Conservation (phyloP, 75 land plant genomes). For the Gnetum montanum region DNA sequence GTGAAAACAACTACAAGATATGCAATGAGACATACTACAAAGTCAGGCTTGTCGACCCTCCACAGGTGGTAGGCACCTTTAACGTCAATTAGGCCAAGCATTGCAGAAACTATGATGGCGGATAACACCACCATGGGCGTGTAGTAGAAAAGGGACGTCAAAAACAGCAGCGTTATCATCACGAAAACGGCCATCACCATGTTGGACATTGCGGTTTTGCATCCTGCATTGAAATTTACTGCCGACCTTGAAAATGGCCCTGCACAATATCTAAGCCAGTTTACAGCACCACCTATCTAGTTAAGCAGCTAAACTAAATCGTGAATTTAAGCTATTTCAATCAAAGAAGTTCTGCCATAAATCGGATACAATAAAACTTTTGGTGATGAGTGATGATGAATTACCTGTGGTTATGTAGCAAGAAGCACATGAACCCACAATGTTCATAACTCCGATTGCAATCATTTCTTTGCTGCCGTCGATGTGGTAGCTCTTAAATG, state of each 20-base stretch:
- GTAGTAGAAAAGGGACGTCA: constrained; percentile 35
- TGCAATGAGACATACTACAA: constrained; percentile 29
- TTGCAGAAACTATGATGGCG: constrained; percentile 24
- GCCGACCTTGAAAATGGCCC: constrained; percentile 42
- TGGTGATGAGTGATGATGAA: not conserved
- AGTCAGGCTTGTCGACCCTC: constrained; percentile 42
- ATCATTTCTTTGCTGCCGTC: constrained; percentile 47
- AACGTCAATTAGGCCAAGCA: constrained; percentile 24
- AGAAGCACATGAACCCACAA: constrained; percentile 31
- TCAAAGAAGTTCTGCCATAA: too few relatives aligned
- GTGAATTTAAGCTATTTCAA: too few relatives aligned
- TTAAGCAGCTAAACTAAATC: too few relatives aligned
- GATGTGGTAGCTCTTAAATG: constrained; percentile 30
- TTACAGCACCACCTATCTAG: too few relatives aligned
- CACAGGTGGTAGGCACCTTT: constrained; percentile 23
- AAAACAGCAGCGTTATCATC: constrained; percentile 17
- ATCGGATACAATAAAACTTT: too few relatives aligned
- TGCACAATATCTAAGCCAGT: constrained; percentile 10
- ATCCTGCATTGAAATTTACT: constrained; percentile 32
- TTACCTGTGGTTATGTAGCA: constrained; percentile 37
- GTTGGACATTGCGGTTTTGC: constrained; percentile 26
- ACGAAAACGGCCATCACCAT: constrained; percentile 30
- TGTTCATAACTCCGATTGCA: constrained; percentile 31
- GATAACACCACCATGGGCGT: constrained; percentile 35
- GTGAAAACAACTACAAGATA: constrained; percentile 30